phyloP scores from a whole-genome alignment of 2,329 filamentous ascomycete genomes.

The Ceratocystis ficicola region DNA sequence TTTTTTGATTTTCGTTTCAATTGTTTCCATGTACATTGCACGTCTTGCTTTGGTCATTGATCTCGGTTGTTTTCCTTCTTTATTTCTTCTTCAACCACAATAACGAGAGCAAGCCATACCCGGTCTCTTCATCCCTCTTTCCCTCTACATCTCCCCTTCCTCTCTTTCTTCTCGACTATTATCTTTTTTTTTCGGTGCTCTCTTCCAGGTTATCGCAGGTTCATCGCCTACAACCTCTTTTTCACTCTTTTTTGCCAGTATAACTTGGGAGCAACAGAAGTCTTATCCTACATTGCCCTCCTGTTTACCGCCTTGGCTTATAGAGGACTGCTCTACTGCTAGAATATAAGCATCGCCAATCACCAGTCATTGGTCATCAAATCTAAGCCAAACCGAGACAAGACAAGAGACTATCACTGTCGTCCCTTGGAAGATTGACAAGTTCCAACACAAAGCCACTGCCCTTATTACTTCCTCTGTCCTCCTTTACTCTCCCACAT shows the following conservation, averaged over 20 bases:
- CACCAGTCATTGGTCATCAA: too few relatives aligned
- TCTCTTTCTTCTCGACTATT: neutral
- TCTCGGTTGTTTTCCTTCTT: conserved; percentile 12
- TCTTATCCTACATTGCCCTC: too few relatives aligned
- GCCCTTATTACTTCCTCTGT: neutral
- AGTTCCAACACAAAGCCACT: neutral
- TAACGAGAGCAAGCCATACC: neutral
- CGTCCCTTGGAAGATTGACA: neutral
- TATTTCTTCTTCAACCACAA: conserved; percentile 5
- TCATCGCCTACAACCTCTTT: too few relatives aligned
- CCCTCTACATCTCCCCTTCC: too few relatives aligned
- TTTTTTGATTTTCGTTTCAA: neutral
- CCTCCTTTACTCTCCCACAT: neutral
- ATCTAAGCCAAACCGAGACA: too few relatives aligned
- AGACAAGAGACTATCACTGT: too few relatives aligned
- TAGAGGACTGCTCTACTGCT: neutral
- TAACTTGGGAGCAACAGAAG: too few relatives aligned
- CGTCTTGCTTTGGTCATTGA: conserved; percentile 1
- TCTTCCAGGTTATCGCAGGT: neutral
- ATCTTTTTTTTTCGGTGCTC: neutral
- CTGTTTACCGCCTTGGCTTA: neutral
- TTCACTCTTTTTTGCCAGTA: too few relatives aligned
- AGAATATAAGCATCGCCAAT: conserved; percentile 1
- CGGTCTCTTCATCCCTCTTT: conserved; percentile 1
- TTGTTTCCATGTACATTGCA: neutral